Conservation (phyloP, 305 asterid genomes). For the Solanum hybrid region DNA sequence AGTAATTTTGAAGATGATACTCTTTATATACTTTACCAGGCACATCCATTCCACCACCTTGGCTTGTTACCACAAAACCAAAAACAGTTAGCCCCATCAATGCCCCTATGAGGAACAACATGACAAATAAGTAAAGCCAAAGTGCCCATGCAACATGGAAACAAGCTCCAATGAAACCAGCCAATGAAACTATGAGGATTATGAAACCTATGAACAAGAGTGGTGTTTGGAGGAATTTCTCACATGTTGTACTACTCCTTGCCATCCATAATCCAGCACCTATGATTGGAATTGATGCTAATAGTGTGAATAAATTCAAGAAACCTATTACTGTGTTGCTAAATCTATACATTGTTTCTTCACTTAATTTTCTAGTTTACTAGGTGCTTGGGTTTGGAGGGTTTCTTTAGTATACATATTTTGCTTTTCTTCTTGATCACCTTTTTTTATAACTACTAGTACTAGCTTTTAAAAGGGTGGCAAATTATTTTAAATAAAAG, state of each 20-base stretch:
- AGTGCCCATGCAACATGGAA: constrained; percentile 89
- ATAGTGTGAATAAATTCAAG: constrained; percentile 74
- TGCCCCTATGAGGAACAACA: constrained; percentile 64
- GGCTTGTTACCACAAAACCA: constrained; percentile 76
- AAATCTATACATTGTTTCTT: constrained; percentile 44
- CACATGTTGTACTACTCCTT: constrained; percentile 72
- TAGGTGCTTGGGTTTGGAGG: background rate
- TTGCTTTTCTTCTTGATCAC: background rate
- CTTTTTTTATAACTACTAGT: background rate
- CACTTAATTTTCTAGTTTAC: background rate
- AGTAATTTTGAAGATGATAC: constrained; percentile 52
- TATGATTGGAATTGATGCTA: constrained; percentile 90
- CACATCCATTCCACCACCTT: constrained; percentile 54
- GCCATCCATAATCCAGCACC: constrained; percentile 97
- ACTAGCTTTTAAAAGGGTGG: constrained; percentile 1
- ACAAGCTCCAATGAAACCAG: constrained; percentile 91
- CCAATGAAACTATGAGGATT: constrained; percentile 57
- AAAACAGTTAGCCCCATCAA: constrained; percentile 66
- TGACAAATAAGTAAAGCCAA: constrained; percentile 63
- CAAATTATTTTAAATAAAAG: constrained; percentile 1
- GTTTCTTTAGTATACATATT: background rate
- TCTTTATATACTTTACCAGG: constrained; percentile 60
- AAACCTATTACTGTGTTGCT: constrained; percentile 93
- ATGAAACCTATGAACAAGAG: constrained; percentile 68
- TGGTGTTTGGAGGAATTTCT: constrained; percentile 82